A percentile compares a stretch with the other conserved stretches of the same genome.
Evolutionary conservation across 1,139 yeast species (phyloP).

Genomic region (Kodamaea derodonti): DNA sequence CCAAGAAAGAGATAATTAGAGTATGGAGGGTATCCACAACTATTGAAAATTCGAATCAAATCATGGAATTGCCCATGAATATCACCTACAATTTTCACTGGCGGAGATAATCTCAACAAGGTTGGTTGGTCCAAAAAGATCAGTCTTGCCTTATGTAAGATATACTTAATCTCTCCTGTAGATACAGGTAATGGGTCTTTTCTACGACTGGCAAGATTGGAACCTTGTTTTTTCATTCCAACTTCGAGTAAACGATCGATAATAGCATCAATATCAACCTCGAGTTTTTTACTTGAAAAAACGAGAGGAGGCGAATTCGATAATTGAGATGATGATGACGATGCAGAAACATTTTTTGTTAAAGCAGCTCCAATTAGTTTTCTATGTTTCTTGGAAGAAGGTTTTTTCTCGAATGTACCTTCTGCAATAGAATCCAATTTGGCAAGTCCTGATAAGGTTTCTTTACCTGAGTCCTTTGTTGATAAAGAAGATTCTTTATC

Average conservation of each 20-base stretch:
- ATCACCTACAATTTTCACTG: constrained; percentile 85
- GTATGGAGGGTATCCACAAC: constrained; percentile 78
- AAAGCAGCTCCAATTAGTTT: constrained; percentile 11
- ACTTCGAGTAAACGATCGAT: constrained; percentile 51
- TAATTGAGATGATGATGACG: constrained; percentile 18
- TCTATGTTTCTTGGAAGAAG: constrained; percentile 13
- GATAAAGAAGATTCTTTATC: no score
- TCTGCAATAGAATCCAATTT: constrained; percentile 45
- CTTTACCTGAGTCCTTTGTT: constrained; percentile 10
- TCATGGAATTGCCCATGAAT: constrained; percentile 84
- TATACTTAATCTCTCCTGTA: constrained; percentile 55
- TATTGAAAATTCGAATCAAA: constrained; percentile 65
- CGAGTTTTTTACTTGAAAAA: constrained; percentile 16
- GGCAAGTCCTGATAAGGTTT: constrained; percentile 10
- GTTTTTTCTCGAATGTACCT: constrained; percentile 11
- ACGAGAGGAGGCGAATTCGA: constrained; percentile 28
- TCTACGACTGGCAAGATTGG: constrained; percentile 16
- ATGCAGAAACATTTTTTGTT: constrained; percentile 7
- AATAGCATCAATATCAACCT: constrained; percentile 50
- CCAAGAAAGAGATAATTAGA: constrained; percentile 78
- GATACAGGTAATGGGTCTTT: constrained; percentile 44
- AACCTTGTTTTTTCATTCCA: constrained; percentile 27
- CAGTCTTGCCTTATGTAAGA: constrained; percentile 65
- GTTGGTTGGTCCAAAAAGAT: constrained; percentile 76
- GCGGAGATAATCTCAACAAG: constrained; percentile 70